Evolutionary conservation across 2,329 filamentous ascomycete genomes (phyloP).

Genomic region (Paraphoma chrysanthemicola): DNA sequence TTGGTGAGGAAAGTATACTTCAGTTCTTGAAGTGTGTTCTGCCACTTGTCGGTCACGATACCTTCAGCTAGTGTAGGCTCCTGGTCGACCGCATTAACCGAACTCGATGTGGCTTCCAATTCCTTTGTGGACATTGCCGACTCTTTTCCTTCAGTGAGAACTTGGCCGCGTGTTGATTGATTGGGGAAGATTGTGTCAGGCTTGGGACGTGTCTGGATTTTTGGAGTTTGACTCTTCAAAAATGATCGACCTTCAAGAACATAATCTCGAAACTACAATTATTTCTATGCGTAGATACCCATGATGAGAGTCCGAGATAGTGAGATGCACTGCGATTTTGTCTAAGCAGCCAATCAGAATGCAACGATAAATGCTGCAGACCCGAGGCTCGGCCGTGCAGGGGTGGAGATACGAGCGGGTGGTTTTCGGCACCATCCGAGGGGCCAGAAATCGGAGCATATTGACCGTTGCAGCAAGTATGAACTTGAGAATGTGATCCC

Average conservation of each 20-base stretch:
- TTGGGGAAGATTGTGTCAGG: too few species aligned
- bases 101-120: neutral
- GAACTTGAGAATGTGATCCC: too few species aligned
- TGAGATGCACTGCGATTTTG: too few species aligned
- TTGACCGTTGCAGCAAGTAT: neutral
- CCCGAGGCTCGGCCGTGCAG: neutral
- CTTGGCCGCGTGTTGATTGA: too few species aligned
- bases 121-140: neutral
- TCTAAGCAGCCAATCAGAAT: neutral
- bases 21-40: slow-evolving; percentile 13
- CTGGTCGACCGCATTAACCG: neutral
- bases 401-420: neutral
- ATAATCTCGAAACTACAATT: too few species aligned
- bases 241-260: too few species aligned
- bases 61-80: neutral
- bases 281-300: too few species aligned
- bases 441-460: neutral
- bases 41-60: slow-evolving; percentile 12
- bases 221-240: too few species aligned
- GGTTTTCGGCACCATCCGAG: neutral
- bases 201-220: too few species aligned
- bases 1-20: slow-evolving; percentile 46
- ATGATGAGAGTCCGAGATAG: neutral
- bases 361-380: neutral
- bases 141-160: neutral